Evolutionary conservation across 345 rosid species (phyloP).

Genomic region (Hibiscus trionum): DNA sequence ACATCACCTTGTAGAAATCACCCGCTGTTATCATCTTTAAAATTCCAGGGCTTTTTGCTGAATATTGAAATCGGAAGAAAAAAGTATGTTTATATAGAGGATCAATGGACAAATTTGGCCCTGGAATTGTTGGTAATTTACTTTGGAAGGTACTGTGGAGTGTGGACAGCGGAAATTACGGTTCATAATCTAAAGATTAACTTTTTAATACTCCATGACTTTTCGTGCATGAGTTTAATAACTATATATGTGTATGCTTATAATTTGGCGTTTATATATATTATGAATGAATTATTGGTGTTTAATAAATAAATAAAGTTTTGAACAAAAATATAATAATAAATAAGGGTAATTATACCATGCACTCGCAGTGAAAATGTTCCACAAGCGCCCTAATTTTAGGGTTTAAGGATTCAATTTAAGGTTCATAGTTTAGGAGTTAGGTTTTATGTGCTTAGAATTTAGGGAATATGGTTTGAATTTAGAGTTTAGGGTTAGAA

Average conservation of each 20-base stretch:
- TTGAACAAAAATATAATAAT: neutral
- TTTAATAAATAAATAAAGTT: neutral
- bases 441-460: too few relatives aligned
- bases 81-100: constrained; percentile 23
- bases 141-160: neutral
- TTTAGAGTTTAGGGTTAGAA: too few relatives aligned
- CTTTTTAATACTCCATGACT: neutral
- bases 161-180: constrained; percentile 22
- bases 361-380: too few relatives aligned
- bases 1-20: constrained; percentile 49
- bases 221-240: neutral
- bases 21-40: constrained; percentile 29
- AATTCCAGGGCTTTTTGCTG: neutral
- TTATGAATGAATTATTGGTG: neutral
- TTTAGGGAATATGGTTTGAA: too few relatives aligned
- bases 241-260: neutral
- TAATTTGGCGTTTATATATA: neutral
- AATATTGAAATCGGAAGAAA: neutral
- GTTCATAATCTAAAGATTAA: constrained; percentile 14
- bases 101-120: constrained; percentile 25
- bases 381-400: too few relatives aligned
- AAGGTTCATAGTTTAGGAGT: too few relatives aligned
- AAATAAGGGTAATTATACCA: neutral
- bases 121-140: constrained; percentile 5
- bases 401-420: too few relatives aligned